phyloP scores from a whole-genome alignment of 768 basidiomycete genomes.

The Fibroporia radiculosa region DNA sequence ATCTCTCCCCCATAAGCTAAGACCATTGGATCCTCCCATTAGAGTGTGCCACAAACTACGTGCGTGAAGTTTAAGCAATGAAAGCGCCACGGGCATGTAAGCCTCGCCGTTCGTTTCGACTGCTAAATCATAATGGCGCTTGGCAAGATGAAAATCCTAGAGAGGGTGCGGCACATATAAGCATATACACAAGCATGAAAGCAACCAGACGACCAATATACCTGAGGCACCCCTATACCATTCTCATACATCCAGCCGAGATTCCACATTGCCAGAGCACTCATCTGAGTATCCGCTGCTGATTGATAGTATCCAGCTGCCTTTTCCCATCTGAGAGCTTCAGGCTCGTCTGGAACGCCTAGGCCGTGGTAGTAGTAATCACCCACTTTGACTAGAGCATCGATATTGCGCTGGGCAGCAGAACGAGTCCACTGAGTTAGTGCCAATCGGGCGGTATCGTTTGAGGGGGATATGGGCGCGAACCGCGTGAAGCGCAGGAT shows the following conservation, averaged over 20 bases:
- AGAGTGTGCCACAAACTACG: conserved; percentile 77
- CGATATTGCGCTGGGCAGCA: conserved; percentile 90
- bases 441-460: conserved; percentile 75
- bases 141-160: conserved; percentile 94
- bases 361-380: conserved; percentile 95
- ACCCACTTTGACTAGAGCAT: conserved; percentile 95
- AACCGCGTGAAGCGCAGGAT: conserved; percentile 61
- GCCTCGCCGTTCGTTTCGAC: conserved; percentile 85
- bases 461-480: conserved; percentile 65
- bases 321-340: conserved; percentile 67
- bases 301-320: conserved; percentile 93
- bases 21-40: conserved; percentile 51
- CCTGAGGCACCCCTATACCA: conserved; percentile 85
- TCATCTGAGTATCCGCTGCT: conserved; percentile 86
- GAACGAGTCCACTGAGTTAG: conserved; percentile 93
- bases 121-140: conserved; percentile 89
- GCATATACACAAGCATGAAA: background rate
- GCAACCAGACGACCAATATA: conserved; percentile 19
- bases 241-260: conserved; percentile 99
- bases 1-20: conserved; percentile 59
- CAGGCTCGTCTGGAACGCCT: conserved; percentile 65
- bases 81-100: conserved; percentile 79
- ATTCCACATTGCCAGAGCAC: conserved; percentile 97
- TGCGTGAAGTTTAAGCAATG: conserved; percentile 72
- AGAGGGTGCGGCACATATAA: too few species aligned